Evolutionary conservation across 2,329 filamentous ascomycete genomes (phyloP).

Genomic region (Aureobasidium lini): DNA sequence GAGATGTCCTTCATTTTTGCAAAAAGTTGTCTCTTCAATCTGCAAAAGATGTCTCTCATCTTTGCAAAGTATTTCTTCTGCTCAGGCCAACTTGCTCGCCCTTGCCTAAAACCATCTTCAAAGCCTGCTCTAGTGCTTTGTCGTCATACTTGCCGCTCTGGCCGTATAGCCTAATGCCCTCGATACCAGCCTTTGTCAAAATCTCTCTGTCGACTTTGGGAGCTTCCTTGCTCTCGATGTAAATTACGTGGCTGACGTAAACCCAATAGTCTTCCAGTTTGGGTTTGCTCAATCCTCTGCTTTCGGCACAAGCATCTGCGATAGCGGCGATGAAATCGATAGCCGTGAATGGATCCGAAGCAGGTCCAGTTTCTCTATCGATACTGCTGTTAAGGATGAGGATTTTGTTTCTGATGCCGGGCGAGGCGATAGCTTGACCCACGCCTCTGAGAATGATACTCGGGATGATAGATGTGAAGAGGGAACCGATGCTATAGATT

Average conservation of each 20-base stretch:
- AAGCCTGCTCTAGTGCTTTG: conserved; percentile 62
- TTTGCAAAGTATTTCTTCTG: conserved; percentile 52
- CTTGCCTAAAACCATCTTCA: conserved; percentile 69
- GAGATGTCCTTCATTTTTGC: conserved; percentile 3
- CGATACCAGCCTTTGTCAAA: conserved; percentile 62
- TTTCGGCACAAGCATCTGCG: conserved; percentile 64
- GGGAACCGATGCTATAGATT: conserved; percentile 86
- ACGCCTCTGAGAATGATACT: conserved; percentile 72
- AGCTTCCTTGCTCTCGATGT: conserved; percentile 63
- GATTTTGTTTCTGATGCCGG: conserved; percentile 60
- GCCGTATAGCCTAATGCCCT: conserved; percentile 70
- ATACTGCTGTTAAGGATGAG: conserved; percentile 76
- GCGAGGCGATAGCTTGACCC: conserved; percentile 50
- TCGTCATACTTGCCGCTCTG: conserved; percentile 61
- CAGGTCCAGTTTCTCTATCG: conserved; percentile 80
- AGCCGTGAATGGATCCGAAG: conserved; percentile 57
- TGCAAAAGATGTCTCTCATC: not conserved
- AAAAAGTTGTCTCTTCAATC: conserved; percentile 50
- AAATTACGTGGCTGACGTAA: conserved; percentile 79
- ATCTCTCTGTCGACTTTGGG: conserved; percentile 62
- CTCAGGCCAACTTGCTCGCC: conserved; percentile 49
- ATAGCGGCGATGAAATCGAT: conserved; percentile 78
- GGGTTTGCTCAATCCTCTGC: conserved; percentile 38
- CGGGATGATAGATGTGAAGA: conserved; percentile 85
- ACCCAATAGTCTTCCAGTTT: conserved; percentile 45